These are phyloP conservation scores for Yamadazyma epiphylla DNA, from an alignment of 1,139 yeast species.

Conservation along the genomic window DNA sequence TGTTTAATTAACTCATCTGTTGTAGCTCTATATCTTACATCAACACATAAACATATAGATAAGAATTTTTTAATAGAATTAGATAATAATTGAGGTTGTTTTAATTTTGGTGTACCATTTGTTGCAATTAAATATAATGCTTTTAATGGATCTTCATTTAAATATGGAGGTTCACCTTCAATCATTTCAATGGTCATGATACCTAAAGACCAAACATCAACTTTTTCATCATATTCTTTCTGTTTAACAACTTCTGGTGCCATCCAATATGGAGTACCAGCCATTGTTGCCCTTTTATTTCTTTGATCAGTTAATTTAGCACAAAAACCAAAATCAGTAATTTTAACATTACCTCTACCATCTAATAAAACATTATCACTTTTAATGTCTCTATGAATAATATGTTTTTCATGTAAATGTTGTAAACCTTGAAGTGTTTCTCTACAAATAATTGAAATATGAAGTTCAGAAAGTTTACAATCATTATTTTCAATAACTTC, in stretches of 20 bases:
- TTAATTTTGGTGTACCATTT: slow-evolving; percentile 93
- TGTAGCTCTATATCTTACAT: slow-evolving; percentile 85
- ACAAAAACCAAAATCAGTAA: slow-evolving; percentile 97
- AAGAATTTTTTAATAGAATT: slow-evolving; percentile 80
- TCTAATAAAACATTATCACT: slow-evolving; percentile 90
- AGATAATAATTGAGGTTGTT: slow-evolving; percentile 77
- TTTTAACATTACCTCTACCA: slow-evolving; percentile 83
- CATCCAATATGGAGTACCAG: slow-evolving; percentile 99
- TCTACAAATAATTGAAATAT: slow-evolving; percentile 84
- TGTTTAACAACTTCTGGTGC: slow-evolving; percentile 98
- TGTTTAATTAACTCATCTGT: slow-evolving; percentile 85
- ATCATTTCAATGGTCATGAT: slow-evolving; percentile 99
- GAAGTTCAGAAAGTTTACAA: slow-evolving; percentile 60
- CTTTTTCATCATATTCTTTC: slow-evolving; percentile 93
- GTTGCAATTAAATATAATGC: slow-evolving; percentile 80
- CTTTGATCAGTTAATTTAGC: slow-evolving; percentile 92
- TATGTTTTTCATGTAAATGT: slow-evolving; percentile 85
- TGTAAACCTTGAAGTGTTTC: slow-evolving; percentile 92
- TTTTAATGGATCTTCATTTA: slow-evolving; percentile 82
- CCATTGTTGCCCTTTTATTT: slow-evolving; percentile 96
- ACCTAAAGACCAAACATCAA: slow-evolving; percentile 97
- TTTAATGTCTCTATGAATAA: slow-evolving; percentile 94
- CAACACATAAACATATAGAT: slow-evolving; percentile 92
- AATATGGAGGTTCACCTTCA: slow-evolving; percentile 96
- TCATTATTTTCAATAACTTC: slow-evolving; percentile 87